Evolutionary conservation across 2,329 filamentous ascomycete species (phyloP), one percentile per base, ranked within the genome.

Genomic region (Aschersonia sp.): DNA sequence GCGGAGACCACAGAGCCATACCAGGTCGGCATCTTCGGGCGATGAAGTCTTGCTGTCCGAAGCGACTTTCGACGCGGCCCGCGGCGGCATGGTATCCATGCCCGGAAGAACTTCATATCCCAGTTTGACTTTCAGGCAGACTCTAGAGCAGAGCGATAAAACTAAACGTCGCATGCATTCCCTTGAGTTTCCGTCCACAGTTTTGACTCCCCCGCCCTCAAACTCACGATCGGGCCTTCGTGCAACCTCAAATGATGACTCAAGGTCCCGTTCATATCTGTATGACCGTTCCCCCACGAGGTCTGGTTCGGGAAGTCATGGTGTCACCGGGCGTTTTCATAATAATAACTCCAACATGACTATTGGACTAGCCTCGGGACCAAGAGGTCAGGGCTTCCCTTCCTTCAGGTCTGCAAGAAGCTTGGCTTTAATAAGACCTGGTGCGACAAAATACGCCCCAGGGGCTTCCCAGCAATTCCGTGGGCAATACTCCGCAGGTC

Each of bases 131-230:
- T 38, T 38, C 3, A 38, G 7, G 35, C 45, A 9, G 43, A 12
- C 7, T 41, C n/a, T 30, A 31, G 30, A 32, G 31, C 29, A 45
- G 6, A 28, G 30, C 6, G 30, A 43, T 42, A 20, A 20, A 31
- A 28, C 10, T 31, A 29, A 40, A 9, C 10, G 30, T 30, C 20
- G 28, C 9, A 29, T 3, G 30, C 31, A 43, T 20, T 44, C 42
- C 4, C 2, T 38, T 31, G 12, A 31, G 4, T 28, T 28, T 12
- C 43, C 45, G 9, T 40, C 38, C 12, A 31, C 35, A 28, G 30
- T 47, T 30, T 45, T 50, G n/a, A 48, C 48, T 31, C 48, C 50
- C 31, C 50, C 50, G 28, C 48, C 48, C n/a, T 50, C 50, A 29
- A 44, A 51, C 41, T 42, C 35, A 12, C 45, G 50, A 42, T 3